Evolutionary conservation across 2,329 filamentous ascomycete species (phyloP).

Genomic region (Aurifilum marmelostoma): DNA sequence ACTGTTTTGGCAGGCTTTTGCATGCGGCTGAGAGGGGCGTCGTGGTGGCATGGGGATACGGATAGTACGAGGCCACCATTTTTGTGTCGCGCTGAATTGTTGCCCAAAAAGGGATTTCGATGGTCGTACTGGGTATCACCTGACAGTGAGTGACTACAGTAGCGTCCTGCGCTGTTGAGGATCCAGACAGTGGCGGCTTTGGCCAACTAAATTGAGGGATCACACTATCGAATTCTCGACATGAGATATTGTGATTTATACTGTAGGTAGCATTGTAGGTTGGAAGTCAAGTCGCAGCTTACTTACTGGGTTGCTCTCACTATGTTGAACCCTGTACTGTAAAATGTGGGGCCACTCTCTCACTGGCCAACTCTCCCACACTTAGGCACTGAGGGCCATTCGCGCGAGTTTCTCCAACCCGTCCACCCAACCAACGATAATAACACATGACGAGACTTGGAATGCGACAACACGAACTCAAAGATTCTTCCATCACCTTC

Average conservation of each 20-base stretch:
- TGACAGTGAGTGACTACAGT: too few relatives aligned
- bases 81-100: too few relatives aligned
- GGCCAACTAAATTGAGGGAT: too few relatives aligned
- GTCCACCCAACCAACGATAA: neutral
- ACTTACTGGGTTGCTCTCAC: neutral
- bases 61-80: too few relatives aligned
- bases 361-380: neutral
- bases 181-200: too few relatives aligned
- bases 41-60: too few relatives aligned
- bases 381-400: neutral
- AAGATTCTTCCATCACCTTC: neutral
- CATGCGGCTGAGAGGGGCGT: too few relatives aligned
- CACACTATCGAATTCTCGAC: too few relatives aligned
- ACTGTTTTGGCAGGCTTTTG: too few relatives aligned
- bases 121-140: too few relatives aligned
- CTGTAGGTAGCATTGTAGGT: neutral
- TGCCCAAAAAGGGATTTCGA: too few relatives aligned
- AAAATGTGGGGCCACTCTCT: constrained; percentile 4
- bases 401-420: neutral
- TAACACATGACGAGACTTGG: neutral
- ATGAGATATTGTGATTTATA: neutral
- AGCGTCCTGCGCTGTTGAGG: too few relatives aligned
- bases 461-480: neutral
- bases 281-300: neutral
- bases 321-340: neutral